Evolutionary conservation across 1,139 yeast species (phyloP), one percentile per base, ranked within the genome.

Genomic region (Pichia sp.): DNA sequence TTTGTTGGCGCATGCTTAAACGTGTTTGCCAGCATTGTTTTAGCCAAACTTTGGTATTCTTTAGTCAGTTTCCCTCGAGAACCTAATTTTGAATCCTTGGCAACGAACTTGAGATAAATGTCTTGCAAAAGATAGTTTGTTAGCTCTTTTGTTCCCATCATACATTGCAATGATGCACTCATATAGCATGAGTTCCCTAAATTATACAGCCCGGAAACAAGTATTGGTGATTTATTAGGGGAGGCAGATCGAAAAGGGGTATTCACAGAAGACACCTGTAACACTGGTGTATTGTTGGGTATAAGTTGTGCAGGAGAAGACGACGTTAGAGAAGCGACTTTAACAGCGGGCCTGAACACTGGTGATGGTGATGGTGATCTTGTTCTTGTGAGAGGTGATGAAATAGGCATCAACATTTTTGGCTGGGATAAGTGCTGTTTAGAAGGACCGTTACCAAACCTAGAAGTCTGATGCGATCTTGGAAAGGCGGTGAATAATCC

Each of bases 31-130:
- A 78, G 77, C 81, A 90, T 79, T 41, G 79, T 77, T 53, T 76
- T 74, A n/a, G 87, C 73, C 34, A 92, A 72, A 31, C 76, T 78
- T 0, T 89, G 88, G 71, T 88, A 90, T 61, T 79, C 82, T 32
- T 80, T 81, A 0, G 97, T 93, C 40, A 93, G 67, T 1, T 83
- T 80, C 1, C 98, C 99, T 63, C 85, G 84, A 10, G 96, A 81
- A 0, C 98, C 98, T 23, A 92, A 72, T 61, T 80, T 80, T 62
- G 93, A 89, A 61, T 83, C 79, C 36, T 84, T 74, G 64, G 92
- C 90, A 49, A 92, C 87, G 67, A 86, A 89, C 58, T 79, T 79
- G 58, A 80, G 80, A 69, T 86, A 92, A 1, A 85, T 75, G 34
- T 82, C 81, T 56, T 76, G 75, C 32, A 79, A 65, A 61, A 85